Evolutionary conservation across 2,329 filamentous ascomycete genomes (phyloP).

Genomic region (Aspergillus transmontanensis): DNA sequence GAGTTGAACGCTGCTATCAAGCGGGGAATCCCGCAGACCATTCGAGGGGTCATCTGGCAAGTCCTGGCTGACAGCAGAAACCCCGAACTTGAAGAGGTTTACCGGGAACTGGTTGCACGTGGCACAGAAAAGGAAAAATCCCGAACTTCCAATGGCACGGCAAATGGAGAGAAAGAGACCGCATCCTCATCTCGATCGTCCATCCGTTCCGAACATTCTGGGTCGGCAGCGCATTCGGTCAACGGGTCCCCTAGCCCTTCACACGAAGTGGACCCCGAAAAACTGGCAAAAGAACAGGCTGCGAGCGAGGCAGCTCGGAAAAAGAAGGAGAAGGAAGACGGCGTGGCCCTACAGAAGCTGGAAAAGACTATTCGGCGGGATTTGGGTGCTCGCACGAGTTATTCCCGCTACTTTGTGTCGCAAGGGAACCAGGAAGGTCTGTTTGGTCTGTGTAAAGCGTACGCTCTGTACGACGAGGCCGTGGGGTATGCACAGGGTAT

Average conservation of each 20-base stretch:
- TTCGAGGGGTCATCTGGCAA: conserved; percentile 98
- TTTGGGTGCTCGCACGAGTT: conserved; percentile 88
- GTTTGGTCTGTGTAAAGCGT: conserved; percentile 95
- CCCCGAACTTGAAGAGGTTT: conserved; percentile 83
- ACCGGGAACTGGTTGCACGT: conserved; percentile 75
- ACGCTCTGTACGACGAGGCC: conserved; percentile 89
- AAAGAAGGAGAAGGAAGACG: conserved; percentile 78
- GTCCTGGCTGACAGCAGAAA: conserved; percentile 95
- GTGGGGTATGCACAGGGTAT: conserved; percentile 98
- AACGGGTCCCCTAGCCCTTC: conserved; percentile 61
- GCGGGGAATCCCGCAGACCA: conserved; percentile 88
- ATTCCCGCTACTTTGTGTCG: conserved; percentile 91
- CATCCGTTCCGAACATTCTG: conserved; percentile 75
- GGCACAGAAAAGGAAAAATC: conserved; percentile 79
- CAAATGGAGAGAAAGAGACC: conserved; percentile 66
- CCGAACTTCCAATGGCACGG: conserved; percentile 53
- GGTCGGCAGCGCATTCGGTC: conserved; percentile 57
- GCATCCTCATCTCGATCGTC: conserved; percentile 75
- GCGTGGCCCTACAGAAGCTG: conserved; percentile 72
- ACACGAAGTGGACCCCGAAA: conserved; percentile 64
- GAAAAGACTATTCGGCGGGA: conserved; percentile 92
- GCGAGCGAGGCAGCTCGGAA: conserved; percentile 68
- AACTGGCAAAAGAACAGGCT: conserved; percentile 66
- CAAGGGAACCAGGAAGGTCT: conserved; percentile 90
- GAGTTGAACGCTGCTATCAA: conserved; percentile 90